These are phyloP conservation scores for Neonectria faginata DNA, from an alignment of 2,329 filamentous ascomycete genomes.

Conservation along the genomic window DNA sequence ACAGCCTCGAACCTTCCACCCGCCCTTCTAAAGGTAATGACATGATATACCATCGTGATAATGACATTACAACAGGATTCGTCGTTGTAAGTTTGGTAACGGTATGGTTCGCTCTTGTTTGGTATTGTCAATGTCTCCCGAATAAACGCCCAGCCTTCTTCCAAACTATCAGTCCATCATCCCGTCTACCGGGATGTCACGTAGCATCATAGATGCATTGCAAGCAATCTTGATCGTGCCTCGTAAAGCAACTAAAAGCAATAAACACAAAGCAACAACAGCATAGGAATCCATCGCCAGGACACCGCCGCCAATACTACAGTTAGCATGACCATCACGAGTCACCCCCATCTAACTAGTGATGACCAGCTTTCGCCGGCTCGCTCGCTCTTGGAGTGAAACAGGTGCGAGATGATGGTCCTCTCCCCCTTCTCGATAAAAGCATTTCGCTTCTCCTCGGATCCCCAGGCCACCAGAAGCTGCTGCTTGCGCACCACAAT, in stretches of 20 bases:
- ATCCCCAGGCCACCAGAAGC: constrained; percentile 55
- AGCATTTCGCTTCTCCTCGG: constrained; percentile 46
- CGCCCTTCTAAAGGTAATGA: neutral
- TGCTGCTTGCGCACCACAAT: constrained; percentile 53
- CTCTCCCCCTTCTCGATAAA: constrained; percentile 46
- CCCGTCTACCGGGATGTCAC: neutral
- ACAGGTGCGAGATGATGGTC: constrained; percentile 49
- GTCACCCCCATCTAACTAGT: constrained; percentile 28
- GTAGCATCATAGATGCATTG: neutral
- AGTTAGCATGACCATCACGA: neutral
- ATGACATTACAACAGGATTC: neutral
- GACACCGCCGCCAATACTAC: neutral
- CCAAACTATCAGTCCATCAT: neutral
- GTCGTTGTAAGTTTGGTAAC: neutral
- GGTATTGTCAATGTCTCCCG: neutral
- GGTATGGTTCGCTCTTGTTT: neutral
- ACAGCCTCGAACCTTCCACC: neutral
- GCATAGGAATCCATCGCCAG: neutral
- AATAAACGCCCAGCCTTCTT: neutral
- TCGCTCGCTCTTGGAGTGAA: constrained; percentile 35
- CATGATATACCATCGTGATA: neutral
- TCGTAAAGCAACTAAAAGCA: neutral
- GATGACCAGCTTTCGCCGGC: constrained; percentile 30
- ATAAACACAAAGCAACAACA: neutral
- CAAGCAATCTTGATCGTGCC: neutral